These are phyloP conservation scores for Nakazawaea laoshanensis DNA, from an alignment of 805 yeast genomes.

Conservation along the genomic window DNA sequence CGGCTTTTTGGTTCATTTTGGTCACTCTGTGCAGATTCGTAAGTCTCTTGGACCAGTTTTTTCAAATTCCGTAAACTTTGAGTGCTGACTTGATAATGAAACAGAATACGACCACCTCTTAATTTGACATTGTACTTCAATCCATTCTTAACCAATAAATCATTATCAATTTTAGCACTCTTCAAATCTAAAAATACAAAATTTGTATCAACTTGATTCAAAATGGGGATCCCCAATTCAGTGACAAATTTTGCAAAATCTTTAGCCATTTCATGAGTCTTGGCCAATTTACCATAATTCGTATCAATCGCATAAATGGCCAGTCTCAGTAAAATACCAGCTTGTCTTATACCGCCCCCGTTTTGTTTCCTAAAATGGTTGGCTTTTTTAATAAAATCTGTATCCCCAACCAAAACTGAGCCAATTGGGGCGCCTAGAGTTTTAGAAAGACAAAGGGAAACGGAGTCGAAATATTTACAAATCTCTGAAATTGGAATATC, in stretches of 20 bases:
- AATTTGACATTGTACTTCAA: constrained; percentile 51
- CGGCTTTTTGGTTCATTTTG: constrained; percentile 37
- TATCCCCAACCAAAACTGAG: constrained; percentile 67
- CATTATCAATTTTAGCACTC: constrained; percentile 46
- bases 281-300: constrained; percentile 44
- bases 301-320: constrained; percentile 71
- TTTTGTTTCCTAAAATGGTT: constrained; percentile 83
- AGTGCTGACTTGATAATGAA: constrained; percentile 59
- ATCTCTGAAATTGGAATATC: constrained; percentile 63
- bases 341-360: constrained; percentile 91
- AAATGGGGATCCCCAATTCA: constrained; percentile 45
- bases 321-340: constrained; percentile 74
- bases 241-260: constrained; percentile 43
- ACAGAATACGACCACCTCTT: constrained; percentile 68
- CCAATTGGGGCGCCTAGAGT: constrained; percentile 93
- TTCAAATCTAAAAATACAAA: constrained; percentile 66
- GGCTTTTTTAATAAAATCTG: constrained; percentile 52
- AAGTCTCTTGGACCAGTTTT: constrained; percentile 46
- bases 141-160: constrained; percentile 42
- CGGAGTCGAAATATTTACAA: constrained; percentile 72
- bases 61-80: constrained; percentile 51
- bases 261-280: constrained; percentile 40
- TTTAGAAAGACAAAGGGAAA: constrained; percentile 80
- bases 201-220: constrained; percentile 72
- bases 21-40: constrained; percentile 38